Evolutionary conservation across 2,329 filamentous ascomycete species (phyloP).

Genomic region (Apiospora saccharicola): DNA sequence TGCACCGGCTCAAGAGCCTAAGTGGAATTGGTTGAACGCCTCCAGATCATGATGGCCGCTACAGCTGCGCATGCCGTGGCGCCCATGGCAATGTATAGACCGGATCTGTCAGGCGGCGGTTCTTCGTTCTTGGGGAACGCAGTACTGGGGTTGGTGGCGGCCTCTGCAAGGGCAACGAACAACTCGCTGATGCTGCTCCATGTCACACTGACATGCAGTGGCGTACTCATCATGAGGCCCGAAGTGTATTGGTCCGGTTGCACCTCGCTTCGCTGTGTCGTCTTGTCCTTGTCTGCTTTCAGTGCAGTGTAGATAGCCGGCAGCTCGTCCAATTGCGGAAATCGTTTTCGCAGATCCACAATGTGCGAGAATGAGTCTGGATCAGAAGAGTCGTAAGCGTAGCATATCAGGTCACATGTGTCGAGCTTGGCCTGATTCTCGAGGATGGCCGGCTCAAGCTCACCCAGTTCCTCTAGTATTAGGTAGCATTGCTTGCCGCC

Average conservation of each 20-base stretch:
- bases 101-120: constrained; percentile 81
- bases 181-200: constrained; percentile 95
- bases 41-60: constrained; percentile 72
- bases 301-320: constrained; percentile 91
- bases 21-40: constrained; percentile 59
- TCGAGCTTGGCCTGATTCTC: constrained; percentile 92
- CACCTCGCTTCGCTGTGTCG: constrained; percentile 88
- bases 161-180: constrained; percentile 90
- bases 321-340: constrained; percentile 85
- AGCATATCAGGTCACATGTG: constrained; percentile 92
- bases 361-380: constrained; percentile 96
- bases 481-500: constrained; percentile 97
- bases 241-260: constrained; percentile 94
- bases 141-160: constrained; percentile 86
- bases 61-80: constrained; percentile 71
- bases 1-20: constrained; percentile 22
- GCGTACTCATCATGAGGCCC: constrained; percentile 84
- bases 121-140: constrained; percentile 92
- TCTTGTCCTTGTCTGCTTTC: constrained; percentile 95
- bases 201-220: constrained; percentile 91
- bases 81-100: constrained; percentile 84
- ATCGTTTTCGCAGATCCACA: constrained; percentile 77
- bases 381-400: constrained; percentile 95
- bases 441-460: constrained; percentile 92
- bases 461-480: constrained; percentile 92